Evolutionary conservation across 805 yeast genomes (phyloP), one percentile per base, ranked within the genome.

Genomic region (Candida hungchunana): DNA sequence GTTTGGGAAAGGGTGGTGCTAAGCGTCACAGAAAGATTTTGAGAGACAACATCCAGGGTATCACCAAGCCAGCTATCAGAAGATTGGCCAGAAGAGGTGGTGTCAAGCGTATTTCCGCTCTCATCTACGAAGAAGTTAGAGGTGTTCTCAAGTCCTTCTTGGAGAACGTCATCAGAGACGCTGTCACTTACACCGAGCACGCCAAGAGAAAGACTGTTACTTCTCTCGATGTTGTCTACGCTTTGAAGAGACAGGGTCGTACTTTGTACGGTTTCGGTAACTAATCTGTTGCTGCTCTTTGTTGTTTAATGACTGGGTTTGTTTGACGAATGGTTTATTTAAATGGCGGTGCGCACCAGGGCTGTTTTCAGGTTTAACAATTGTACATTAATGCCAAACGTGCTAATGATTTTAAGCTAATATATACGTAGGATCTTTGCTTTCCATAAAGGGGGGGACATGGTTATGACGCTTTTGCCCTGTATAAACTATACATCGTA

Each of bases 11-110:
- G 77, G 97, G 97, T 74, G 98, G 98, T 77, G 98, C 98, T 62
- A 90, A 90, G 82, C 88, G 98, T 74, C 98, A 90, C 88, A 87
- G 97, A 82, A 89, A 89, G 86, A 86, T 90, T 72, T 78, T 89
- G 54, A 89, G 97, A 79, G 98, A 93, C 71, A 93, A 90, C 90
- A 90, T 93, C 57, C 97, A 89, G 75, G 98, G 98, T 78, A 90
- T 90, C 67, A 90, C 98, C 49, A 90, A 90, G 81, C 98, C 98
- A 66, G 98, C 98, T 64, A 90, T 90, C 65, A 88, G 98, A 79
- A 90, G 98, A 86, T 83, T 90, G 61, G 98, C 98, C 35, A 90
- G 98, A 82, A 88, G 98, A 86, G 98, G 98, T 76, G 98, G 98
- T 89, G 98, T 90, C 65, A 90, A 90, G 83, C 96, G 98, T 85